Evolutionary conservation across 2,329 filamentous ascomycete genomes (phyloP).

Genomic region (Scedosporium minutisporum): DNA sequence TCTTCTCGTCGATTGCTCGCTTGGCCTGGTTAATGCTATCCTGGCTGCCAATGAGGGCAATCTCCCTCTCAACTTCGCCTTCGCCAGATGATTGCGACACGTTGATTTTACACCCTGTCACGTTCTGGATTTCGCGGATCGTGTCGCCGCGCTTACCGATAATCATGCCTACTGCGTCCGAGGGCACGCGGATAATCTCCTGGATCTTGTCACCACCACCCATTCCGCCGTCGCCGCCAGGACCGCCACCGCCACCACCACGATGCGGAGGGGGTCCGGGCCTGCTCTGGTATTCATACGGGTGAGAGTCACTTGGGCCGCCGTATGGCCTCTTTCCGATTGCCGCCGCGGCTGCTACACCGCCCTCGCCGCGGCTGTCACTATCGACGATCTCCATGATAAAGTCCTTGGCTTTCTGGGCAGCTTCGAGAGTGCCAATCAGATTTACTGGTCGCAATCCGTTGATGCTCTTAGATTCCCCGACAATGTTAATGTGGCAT

Average conservation of each 20-base stretch:
- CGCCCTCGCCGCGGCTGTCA: conserved; percentile 52
- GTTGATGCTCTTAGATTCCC: conserved; percentile 86
- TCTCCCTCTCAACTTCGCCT: conserved; percentile 72
- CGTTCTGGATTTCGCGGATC: conserved; percentile 86
- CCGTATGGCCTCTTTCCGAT: conserved; percentile 18
- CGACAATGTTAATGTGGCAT: conserved; percentile 94
- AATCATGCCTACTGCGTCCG: conserved; percentile 91
- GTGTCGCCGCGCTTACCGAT: conserved; percentile 92
- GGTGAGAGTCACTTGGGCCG: conserved; percentile 20
- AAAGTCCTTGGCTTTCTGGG: conserved; percentile 70
- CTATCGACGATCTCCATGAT: conserved; percentile 94
- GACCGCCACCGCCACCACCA: conserved; percentile 20
- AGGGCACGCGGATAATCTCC: conserved; percentile 76
- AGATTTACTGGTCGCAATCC: conserved; percentile 83
- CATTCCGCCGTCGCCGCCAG: conserved; percentile 22
- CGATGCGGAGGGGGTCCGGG: conserved; percentile 6
- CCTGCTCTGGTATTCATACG: conserved; percentile 17
- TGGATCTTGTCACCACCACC: conserved; percentile 41
- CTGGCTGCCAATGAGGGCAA: conserved; percentile 69
- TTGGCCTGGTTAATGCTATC: conserved; percentile 76
- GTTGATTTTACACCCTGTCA: conserved; percentile 88
- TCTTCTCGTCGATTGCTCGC: conserved; percentile 80
- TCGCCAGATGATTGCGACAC: conserved; percentile 73
- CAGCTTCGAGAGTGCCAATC: conserved; percentile 67
- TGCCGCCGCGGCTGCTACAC: conserved; percentile 19